Percentiles rank a stretch among this genome's conserved stretches.
phyloP scores from a whole-genome alignment of 2,329 filamentous ascomycete genomes.

The Mycogone perniciosa region DNA sequence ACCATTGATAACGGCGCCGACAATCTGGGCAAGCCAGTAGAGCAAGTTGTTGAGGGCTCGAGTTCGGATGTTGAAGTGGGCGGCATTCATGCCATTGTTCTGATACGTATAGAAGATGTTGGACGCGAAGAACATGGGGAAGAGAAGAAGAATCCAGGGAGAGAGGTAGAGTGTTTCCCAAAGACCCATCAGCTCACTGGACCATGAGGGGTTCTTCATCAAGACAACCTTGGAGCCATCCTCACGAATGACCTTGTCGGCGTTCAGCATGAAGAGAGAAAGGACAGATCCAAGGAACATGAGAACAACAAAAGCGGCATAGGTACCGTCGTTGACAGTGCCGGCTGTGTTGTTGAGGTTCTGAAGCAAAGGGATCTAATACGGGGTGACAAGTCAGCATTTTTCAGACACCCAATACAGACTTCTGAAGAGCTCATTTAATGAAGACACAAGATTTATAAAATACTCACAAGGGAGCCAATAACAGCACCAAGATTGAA shows the following conservation, averaged over 20 bases:
- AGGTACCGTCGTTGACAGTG: slow-evolving; percentile 69
- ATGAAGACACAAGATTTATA: not conserved
- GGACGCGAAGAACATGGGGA: slow-evolving; percentile 49
- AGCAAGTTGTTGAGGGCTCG: slow-evolving; percentile 49
- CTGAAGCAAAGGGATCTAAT: slow-evolving; percentile 57
- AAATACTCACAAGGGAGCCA: slow-evolving; percentile 52
- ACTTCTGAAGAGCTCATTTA: not conserved
- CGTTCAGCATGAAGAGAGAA: slow-evolving; percentile 64
- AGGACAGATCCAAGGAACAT: slow-evolving; percentile 67
- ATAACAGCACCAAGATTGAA: slow-evolving; percentile 91
- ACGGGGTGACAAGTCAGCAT: not conserved
- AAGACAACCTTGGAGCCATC: slow-evolving; percentile 77
- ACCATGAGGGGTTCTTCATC: slow-evolving; percentile 88
- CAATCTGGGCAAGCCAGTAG: slow-evolving; percentile 52
- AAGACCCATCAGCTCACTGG: slow-evolving; percentile 69
- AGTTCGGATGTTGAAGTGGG: slow-evolving; percentile 48
- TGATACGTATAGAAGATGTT: slow-evolving; percentile 54
- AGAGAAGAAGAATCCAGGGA: slow-evolving; percentile 60
- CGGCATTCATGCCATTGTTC: slow-evolving; percentile 51
- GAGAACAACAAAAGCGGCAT: slow-evolving; percentile 80
- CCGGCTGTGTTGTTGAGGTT: slow-evolving; percentile 52
- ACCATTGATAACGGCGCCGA: slow-evolving; percentile 45
- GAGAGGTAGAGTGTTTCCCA: slow-evolving; percentile 65
- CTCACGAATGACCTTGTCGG: slow-evolving; percentile 62
- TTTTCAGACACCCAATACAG: not conserved